phyloP scores from a whole-genome alignment of 2,329 filamentous ascomycete genomes.

The Colletotrichum cereale region DNA sequence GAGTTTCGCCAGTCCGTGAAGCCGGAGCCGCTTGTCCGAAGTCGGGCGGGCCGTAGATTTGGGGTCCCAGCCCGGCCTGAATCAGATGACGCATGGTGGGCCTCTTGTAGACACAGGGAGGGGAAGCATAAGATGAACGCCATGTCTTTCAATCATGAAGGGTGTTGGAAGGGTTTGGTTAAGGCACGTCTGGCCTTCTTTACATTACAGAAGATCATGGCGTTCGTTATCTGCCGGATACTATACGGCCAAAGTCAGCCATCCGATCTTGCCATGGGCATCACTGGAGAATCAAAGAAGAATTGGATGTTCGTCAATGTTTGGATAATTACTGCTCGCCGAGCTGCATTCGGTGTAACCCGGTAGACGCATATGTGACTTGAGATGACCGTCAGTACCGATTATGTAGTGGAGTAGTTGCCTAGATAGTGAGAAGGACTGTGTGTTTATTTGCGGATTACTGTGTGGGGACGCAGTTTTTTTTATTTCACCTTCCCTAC shows the following conservation, averaged over 20 bases:
- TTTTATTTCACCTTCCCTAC: slow-evolving; percentile 8
- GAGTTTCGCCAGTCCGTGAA: neutral
- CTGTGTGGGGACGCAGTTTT: slow-evolving; percentile 1
- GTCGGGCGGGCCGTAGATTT: neutral
- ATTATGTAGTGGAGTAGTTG: too few relatives aligned
- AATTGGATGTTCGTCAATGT: neutral
- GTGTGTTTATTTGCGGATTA: neutral
- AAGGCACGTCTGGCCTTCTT: neutral
- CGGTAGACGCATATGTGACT: neutral
- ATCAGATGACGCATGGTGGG: neutral
- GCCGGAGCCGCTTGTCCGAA: neutral
- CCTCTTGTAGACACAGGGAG: neutral
- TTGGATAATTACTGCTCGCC: neutral
- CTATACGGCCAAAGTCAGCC: slow-evolving; percentile 46
- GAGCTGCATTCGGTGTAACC: neutral
- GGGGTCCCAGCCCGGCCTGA: neutral
- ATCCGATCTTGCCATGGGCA: neutral
- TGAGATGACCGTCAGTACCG: too few relatives aligned
- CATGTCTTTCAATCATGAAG: neutral
- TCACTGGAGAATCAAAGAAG: neutral
- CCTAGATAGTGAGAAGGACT: neutral
- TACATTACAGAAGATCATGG: neutral
- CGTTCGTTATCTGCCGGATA: slow-evolving; percentile 48
- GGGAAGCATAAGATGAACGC: neutral
- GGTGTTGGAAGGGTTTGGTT: neutral